Percentiles rank a stretch among this genome's conserved stretches.
Conservation (phyloP, 139 green algal species). For the Chlamydomonas incerta region DNA sequence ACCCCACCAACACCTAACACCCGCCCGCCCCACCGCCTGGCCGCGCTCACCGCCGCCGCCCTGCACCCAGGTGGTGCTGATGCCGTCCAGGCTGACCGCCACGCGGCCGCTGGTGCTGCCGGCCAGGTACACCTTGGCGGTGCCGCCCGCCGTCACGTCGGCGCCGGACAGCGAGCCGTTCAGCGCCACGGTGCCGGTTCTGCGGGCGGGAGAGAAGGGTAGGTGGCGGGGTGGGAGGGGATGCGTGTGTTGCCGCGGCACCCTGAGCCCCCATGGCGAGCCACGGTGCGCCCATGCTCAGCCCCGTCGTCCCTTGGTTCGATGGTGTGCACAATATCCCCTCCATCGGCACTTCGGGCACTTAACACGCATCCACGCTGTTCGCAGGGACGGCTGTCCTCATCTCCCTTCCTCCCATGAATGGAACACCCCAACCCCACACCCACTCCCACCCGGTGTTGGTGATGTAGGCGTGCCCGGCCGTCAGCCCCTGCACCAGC, state of each 20-base stretch:
- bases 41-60: not conserved
- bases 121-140: slow-evolving; percentile 19
- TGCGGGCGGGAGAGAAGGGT: not conserved
- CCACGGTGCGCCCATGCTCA: too few species aligned
- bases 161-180: slow-evolving; percentile 30
- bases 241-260: too few species aligned
- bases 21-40: not conserved
- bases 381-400: too few species aligned
- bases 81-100: slow-evolving; percentile 8
- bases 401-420: too few species aligned
- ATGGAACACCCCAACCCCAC: not conserved
- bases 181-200: slow-evolving; percentile 25
- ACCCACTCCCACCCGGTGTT: slow-evolving; percentile 30
- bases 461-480: not conserved
- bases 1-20: too few species aligned
- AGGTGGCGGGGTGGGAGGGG: too few species aligned
- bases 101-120: slow-evolving; percentile 22
- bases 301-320: too few species aligned
- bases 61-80: slow-evolving; percentile 33
- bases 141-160: slow-evolving; percentile 22
- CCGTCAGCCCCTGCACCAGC: not conserved
- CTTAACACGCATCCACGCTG: too few species aligned
- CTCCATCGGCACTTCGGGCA: too few species aligned
- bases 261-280: too few species aligned
- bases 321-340: too few species aligned